These are phyloP conservation scores for Xylaria telfairii DNA, from an alignment of 495 filamentous ascomycete genomes.

Conservation along the genomic window DNA sequence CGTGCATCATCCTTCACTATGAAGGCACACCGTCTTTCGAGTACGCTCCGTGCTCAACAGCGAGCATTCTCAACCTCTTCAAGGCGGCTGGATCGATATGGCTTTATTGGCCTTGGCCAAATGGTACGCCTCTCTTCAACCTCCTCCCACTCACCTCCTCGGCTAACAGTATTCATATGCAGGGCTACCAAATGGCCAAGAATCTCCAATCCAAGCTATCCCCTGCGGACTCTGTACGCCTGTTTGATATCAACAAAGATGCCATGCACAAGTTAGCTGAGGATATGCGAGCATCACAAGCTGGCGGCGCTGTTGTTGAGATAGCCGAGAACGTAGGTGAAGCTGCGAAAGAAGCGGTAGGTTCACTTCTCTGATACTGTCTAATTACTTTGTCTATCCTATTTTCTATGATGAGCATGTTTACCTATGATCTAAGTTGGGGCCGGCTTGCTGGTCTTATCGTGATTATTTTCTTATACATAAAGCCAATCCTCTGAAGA, in stretches of 20 bases:
- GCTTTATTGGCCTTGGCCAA: conserved; percentile 84
- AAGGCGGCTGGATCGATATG: conserved; percentile 68
- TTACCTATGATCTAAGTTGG: conserved; percentile 69
- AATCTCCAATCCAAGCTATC: conserved; percentile 82
- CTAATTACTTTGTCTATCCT: not conserved
- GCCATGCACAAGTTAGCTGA: conserved; percentile 64
- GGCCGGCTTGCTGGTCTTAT: conserved; percentile 43
- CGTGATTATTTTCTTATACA: conserved; percentile 60
- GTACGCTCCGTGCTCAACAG: conserved; percentile 38
- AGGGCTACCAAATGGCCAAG: conserved; percentile 86
- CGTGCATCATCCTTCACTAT: conserved; percentile 31
- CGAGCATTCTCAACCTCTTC: conserved; percentile 64
- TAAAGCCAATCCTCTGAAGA: conserved; percentile 73
- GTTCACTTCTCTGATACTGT: conserved; percentile 40
- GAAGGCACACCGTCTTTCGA: conserved; percentile 37
- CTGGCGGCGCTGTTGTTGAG: conserved; percentile 59
- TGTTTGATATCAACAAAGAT: conserved; percentile 77
- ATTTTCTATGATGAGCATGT: conserved; percentile 60
- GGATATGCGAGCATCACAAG: conserved; percentile 59
- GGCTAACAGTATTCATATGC: conserved; percentile 6
- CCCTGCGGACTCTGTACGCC: conserved; percentile 66
- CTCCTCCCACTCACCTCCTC: not conserved
- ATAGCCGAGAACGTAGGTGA: conserved; percentile 64
- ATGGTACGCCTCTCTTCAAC: conserved; percentile 66
- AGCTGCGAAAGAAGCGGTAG: conserved; percentile 75